Evolutionary conservation across 108 stramenopile species (phyloP), one percentile per base, ranked within the genome.

Genomic region (Cylindrotheca closterium): DNA sequence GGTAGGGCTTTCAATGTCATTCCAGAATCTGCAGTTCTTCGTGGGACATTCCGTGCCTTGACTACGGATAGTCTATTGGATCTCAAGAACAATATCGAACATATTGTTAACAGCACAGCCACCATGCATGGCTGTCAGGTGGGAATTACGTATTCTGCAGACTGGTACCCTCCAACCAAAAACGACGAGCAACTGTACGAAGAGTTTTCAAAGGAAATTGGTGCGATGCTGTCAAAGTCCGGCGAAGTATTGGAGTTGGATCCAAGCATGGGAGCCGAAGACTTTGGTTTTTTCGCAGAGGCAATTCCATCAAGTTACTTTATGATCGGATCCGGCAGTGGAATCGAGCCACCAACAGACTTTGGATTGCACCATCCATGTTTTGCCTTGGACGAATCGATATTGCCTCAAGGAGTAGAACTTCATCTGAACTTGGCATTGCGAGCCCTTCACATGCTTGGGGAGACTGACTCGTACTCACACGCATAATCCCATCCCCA

Each of bases 191-290:
- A 59, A 33, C 69, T 93, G 22, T 95, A 68, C 60, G 79, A 82
- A 15, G 53, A 62, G 25, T 86, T 80, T 37, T 80, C 90, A 1
- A 81, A 77, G 33, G 30, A 74, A 17, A 81, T 92, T 24, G 92
- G 86, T 7, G 86, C 80, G 7, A 42, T 88, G 65, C 81, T 93
- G 15, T 55, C 88, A n/a, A 65, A 68, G 10, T 67, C 56, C 24
- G 82, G 80, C 3, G 34, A 61, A 5, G 28, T 82, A 2, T 64
- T 62, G 27, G 61, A 68, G 7, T 72, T 85, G 30, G 86, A 90
- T 48, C 92, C 90, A 3, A 93, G 93, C 30, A 93, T 97, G 92
- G 96, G 92, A 5, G 96, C 83, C 4, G 96, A 97, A 77, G 96
- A 97, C 54, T 97, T 97, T 78, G 74, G 83, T 0, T 97, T 88